These are phyloP conservation scores for Barnettozyma populi DNA, from an alignment of 805 yeast species.

Conservation along the genomic window DNA sequence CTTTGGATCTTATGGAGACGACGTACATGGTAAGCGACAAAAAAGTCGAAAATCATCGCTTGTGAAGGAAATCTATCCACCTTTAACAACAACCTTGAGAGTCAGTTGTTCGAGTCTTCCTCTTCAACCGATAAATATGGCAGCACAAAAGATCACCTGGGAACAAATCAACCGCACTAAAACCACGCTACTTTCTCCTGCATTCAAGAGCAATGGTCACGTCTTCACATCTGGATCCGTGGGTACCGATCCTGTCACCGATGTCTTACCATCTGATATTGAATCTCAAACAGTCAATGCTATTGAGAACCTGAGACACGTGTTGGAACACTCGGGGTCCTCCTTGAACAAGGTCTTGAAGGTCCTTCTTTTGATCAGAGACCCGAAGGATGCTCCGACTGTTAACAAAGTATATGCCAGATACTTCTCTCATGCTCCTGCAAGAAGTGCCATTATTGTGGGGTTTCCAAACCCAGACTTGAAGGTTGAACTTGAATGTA, in stretches of 20 bases:
- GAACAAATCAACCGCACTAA: constrained; percentile 27
- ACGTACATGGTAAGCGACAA: background rate
- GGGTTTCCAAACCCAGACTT: constrained; percentile 45
- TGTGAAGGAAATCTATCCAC: too few species aligned
- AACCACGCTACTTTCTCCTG: constrained; percentile 35
- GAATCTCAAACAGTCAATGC: constrained; percentile 41
- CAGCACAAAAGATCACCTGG: constrained; percentile 30
- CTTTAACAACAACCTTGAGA: too few species aligned
- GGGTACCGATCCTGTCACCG: constrained; percentile 38
- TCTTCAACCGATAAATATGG: constrained; percentile 4
- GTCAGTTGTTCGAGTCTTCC: background rate
- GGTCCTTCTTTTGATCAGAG: constrained; percentile 43
- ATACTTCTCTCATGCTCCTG: constrained; percentile 44
- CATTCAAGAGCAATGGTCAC: constrained; percentile 34
- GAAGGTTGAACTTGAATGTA: constrained; percentile 47
- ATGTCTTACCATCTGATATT: constrained; percentile 36
- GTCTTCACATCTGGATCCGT: constrained; percentile 47
- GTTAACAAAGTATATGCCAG: constrained; percentile 43
- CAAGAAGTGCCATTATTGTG: constrained; percentile 48
- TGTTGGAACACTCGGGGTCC: constrained; percentile 41
- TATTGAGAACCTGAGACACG: constrained; percentile 36
- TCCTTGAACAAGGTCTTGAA: constrained; percentile 42
- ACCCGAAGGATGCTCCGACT: constrained; percentile 35
- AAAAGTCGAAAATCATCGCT: background rate
- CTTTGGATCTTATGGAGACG: too few species aligned